Conservation (phyloP, 139 green algal genomes). For the Chlamydomonas sp. region DNA sequence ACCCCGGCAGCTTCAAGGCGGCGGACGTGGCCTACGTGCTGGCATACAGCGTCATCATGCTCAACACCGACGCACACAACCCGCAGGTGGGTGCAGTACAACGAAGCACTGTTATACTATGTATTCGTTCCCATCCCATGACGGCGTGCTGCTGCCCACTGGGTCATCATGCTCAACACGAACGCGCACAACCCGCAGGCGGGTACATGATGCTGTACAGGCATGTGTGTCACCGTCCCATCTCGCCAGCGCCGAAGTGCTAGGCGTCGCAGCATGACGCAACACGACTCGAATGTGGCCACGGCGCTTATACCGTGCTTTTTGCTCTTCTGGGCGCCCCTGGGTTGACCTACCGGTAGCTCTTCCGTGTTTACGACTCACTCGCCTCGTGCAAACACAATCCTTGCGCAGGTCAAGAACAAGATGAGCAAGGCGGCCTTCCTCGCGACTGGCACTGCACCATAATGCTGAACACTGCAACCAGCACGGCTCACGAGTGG, state of each 20-base stretch:
- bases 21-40: constrained; percentile 99
- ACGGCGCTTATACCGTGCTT: not conserved
- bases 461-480: too few species aligned
- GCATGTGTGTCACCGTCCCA: too few species aligned
- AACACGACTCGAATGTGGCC: too few species aligned
- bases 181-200: constrained; percentile 97
- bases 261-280: too few species aligned
- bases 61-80: constrained; percentile 99
- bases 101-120: not conserved
- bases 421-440: constrained; percentile 62
- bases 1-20: constrained; percentile 89
- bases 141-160: constrained; percentile 77
- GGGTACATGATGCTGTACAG: not conserved
- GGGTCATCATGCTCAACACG: constrained; percentile 99
- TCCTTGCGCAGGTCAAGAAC: constrained; percentile 63
- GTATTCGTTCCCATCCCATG: not conserved
- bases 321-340: not conserved
- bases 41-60: constrained; percentile 99
- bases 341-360: too few species aligned
- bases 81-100: constrained; percentile 20
- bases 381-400: too few species aligned
- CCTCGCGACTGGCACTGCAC: too few species aligned
- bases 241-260: too few species aligned
- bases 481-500: too few species aligned
- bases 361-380: too few species aligned